Evolutionary conservation across 371 early-diverging fungal species (phyloP).

Genomic region (Apophysomyces trapeziformis): DNA sequence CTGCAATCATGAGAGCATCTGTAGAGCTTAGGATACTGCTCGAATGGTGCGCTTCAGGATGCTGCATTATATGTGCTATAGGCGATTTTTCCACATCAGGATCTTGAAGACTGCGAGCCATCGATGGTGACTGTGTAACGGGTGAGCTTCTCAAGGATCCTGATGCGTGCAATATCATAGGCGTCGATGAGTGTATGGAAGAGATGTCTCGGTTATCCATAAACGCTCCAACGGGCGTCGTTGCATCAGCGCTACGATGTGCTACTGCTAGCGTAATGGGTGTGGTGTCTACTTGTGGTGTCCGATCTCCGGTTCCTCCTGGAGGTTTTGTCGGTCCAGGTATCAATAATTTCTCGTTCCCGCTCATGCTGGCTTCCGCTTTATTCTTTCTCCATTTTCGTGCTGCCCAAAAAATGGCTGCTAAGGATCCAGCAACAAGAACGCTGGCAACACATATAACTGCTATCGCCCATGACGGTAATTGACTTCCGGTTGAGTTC

Average conservation of each 20-base stretch:
- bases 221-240: not conserved
- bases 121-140: not conserved
- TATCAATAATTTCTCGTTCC: not conserved
- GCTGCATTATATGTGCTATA: conserved; percentile 3
- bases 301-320: not conserved
- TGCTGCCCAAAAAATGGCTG: conserved; percentile 21
- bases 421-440: conserved; percentile 17
- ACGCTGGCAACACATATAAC: conserved; percentile 22
- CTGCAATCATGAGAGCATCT: conserved; percentile 57
- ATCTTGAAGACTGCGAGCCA: conserved; percentile 3
- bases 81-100: conserved; percentile 1
- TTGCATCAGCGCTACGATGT: conserved; percentile 5
- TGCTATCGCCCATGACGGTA: conserved; percentile 25
- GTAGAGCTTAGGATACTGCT: conserved; percentile 51
- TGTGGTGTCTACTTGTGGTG: not conserved
- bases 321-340: not conserved
- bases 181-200: conserved; percentile 32
- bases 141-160: conserved; percentile 4
- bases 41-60: conserved; percentile 36
- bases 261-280: conserved; percentile 7
- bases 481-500: not conserved
- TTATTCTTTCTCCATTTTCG: conserved; percentile 5
- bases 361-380: not conserved
- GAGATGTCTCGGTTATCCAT: conserved; percentile 11
- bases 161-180: conserved; percentile 1